Evolutionary conservation across 1,284 basidiomycete species (phyloP).

Genomic region (Puccinia polysora): DNA sequence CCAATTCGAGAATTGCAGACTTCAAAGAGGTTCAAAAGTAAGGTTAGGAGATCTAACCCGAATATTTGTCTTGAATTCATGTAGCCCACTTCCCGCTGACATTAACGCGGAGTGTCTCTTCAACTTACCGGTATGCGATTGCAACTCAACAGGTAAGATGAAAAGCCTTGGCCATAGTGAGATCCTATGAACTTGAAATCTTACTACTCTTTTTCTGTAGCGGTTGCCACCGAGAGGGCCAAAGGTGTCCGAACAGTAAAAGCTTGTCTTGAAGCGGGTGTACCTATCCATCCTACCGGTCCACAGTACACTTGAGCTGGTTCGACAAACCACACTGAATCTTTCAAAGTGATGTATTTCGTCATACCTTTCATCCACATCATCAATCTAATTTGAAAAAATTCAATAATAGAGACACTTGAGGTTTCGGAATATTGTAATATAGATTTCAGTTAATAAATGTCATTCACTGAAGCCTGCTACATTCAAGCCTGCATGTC

Average conservation of each 20-base stretch:
- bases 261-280: slow-evolving; percentile 36
- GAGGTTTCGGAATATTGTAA: too few species aligned
- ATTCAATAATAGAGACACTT: too few species aligned
- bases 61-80: slow-evolving; percentile 1
- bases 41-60: too few species aligned
- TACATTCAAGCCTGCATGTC: too few species aligned
- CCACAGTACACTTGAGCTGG: slow-evolving; percentile 22
- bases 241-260: slow-evolving; percentile 31
- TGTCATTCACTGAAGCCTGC: too few species aligned
- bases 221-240: slow-evolving; percentile 6
- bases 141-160: slow-evolving; percentile 17
- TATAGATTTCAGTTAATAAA: too few species aligned
- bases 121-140: slow-evolving; percentile 43
- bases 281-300: slow-evolving; percentile 24
- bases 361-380: too few species aligned
- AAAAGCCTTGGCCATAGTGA: background rate
- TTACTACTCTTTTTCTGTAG: slow-evolving; percentile 1
- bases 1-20: too few species aligned
- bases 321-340: too few species aligned
- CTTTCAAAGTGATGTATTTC: too few species aligned
- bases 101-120: slow-evolving; percentile 40
- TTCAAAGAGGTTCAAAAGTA: too few species aligned
- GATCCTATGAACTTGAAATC: background rate
- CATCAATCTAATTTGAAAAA: too few species aligned
- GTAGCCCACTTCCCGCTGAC: slow-evolving; percentile 35